Percentiles rank a stretch among this genome's conserved stretches.
phyloP scores from a whole-genome alignment of 225 moss, liverwort and hornwort species.

The Rhytidiadelphus loreus region DNA sequence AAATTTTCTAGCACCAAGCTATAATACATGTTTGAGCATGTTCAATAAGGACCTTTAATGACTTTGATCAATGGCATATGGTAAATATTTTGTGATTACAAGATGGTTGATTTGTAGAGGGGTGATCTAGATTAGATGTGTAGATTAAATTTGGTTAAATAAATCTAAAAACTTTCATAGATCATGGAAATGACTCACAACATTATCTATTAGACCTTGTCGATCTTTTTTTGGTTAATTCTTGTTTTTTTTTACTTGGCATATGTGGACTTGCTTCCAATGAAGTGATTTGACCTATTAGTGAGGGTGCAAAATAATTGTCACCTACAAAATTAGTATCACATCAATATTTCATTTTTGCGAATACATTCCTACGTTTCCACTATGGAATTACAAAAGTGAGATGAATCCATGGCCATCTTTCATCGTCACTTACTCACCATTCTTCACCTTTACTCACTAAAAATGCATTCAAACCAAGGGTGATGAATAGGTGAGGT shows the following conservation, averaged over 20 bases:
- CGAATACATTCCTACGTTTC: no score
- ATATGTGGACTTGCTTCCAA: background rate
- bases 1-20: no score
- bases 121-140: background rate
- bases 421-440: no score
- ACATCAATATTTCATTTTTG: background rate
- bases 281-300: background rate
- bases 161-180: background rate
- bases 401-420: no score
- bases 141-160: background rate
- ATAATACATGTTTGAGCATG: background rate
- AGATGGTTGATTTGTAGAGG: background rate
- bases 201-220: background rate
- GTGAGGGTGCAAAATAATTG: background rate
- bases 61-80: background rate
- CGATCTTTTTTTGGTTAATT: no score
- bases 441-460: no score
- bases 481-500: no score
- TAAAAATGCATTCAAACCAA: no score
- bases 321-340: background rate
- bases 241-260: no score
- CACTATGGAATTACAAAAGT: no score
- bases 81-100: background rate
- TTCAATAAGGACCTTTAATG: background rate
- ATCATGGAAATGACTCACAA: background rate